Percentiles rank a stretch among this genome's conserved stretches.
phyloP scores from a whole-genome alignment of 2,329 filamentous ascomycete species.

The Onygenales sp. region DNA sequence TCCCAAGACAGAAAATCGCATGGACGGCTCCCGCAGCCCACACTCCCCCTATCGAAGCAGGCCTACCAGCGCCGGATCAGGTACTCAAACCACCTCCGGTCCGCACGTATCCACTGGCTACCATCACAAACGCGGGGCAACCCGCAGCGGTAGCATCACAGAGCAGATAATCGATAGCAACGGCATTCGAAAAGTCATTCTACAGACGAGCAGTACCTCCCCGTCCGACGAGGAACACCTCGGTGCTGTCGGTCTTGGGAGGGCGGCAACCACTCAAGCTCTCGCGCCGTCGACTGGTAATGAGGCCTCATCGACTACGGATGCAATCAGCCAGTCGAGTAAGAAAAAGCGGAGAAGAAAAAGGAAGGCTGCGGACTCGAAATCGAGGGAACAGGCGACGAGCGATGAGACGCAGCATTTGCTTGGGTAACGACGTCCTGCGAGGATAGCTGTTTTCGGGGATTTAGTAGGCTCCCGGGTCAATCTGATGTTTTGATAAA shows the following conservation, averaged over 20 bases:
- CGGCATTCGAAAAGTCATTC: slow-evolving; percentile 65
- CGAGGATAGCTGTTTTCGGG: background rate
- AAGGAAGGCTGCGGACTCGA: slow-evolving; percentile 9
- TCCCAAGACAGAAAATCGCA: background rate
- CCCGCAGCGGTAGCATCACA: slow-evolving; percentile 67
- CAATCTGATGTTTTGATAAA: too few relatives aligned
- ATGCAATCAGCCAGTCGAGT: slow-evolving; percentile 1
- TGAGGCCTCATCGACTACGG: slow-evolving; percentile 2
- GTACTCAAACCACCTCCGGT: slow-evolving; percentile 11
- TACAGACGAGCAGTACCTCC: slow-evolving; percentile 55
- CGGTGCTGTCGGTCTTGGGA: slow-evolving; percentile 7
- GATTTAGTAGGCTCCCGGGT: background rate
- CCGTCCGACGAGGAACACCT: slow-evolving; percentile 11
- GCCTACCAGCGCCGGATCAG: background rate
- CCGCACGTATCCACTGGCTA: slow-evolving; percentile 11
- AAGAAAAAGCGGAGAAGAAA: slow-evolving; percentile 21
- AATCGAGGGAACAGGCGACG: background rate
- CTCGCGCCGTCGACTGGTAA: slow-evolving; percentile 3
- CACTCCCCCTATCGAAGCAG: background rate
- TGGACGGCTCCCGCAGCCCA: background rate
- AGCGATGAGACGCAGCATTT: background rate
- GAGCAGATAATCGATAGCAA: slow-evolving; percentile 67
- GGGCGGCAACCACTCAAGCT: background rate
- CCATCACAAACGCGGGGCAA: slow-evolving; percentile 35
- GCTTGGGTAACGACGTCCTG: background rate